Evolutionary conservation across 176 grass and related monocot species (phyloP), one percentile per base, ranked within the genome.

Genomic region (Pontederia crassipes): DNA sequence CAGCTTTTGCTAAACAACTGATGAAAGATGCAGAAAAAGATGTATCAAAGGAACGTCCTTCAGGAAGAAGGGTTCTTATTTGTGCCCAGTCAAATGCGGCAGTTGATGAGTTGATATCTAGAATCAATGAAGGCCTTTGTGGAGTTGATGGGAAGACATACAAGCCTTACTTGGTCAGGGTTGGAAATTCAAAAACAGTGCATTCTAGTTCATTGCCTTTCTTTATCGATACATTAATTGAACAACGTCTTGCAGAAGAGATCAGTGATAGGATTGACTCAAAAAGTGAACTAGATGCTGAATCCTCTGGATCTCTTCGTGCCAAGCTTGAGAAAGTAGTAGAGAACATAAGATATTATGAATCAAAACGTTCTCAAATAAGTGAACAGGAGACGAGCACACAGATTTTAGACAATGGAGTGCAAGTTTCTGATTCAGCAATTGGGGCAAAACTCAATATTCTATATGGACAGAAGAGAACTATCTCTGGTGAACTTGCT

Each of bases 221-320:
- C 80, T 97, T 97, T 61, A 90, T 97, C 59, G 87, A 91, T 75
- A 97, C 83, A 68, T 83, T 97, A 70, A 87, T 97, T 74, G 83
- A 97, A 64, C 87, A 90, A 70, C 83, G 77, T 59, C 71, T 97
- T 29, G 66, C 69, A 54, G 87, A 97, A 55, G 83, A 88, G 26
- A 64, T 90, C 59, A 84, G 74, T 61, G 59, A 49, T 13, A 79
- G 85, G 10, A 74, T 51, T 72, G 69, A 78, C 53, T 59, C 40
- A 48, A 85, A 83, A 73, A 69, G 76, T 73, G 80, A 46, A 57
- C 69, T 56, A 2, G 81, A 85, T 61, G 74, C 46, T 51, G 87
- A 88, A 81, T 80, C 86, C 8, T 87, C 86, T 14, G 79, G 61
- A 77, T 83, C 83, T 15, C 71, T 97, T 69, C 90, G 87, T 79